phyloP scores from a whole-genome alignment of 495 filamentous ascomycete species.

The Mytilinidion resinicola region DNA sequence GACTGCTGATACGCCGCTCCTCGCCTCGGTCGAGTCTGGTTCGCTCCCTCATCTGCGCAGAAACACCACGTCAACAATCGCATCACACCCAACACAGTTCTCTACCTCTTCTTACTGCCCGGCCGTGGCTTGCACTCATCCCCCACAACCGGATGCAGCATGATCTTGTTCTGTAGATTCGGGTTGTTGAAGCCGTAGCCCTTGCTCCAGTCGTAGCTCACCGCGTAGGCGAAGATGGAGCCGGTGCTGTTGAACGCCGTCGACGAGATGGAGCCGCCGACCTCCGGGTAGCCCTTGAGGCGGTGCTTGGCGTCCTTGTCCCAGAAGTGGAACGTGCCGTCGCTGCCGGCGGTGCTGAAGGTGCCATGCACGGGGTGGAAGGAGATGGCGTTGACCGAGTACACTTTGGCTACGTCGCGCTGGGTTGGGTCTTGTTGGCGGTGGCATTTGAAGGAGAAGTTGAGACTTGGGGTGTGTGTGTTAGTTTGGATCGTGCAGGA shows the following conservation, averaged over 20 bases:
- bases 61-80: no score
- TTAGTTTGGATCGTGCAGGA: not conserved
- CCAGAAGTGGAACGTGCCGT: slow-evolving; percentile 78
- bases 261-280: slow-evolving; percentile 71
- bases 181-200: slow-evolving; percentile 69
- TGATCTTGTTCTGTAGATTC: slow-evolving; percentile 70
- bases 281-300: slow-evolving; percentile 79
- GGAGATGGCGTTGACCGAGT: slow-evolving; percentile 78
- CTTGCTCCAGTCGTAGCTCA: slow-evolving; percentile 94
- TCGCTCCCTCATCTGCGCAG: no score
- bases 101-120: slow-evolving; percentile 62
- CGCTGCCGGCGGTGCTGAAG: slow-evolving; percentile 82
- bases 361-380: slow-evolving; percentile 86
- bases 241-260: slow-evolving; percentile 72
- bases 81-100: no score
- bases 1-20: no score
- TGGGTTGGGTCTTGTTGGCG: slow-evolving; percentile 62
- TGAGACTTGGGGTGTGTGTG: slow-evolving; percentile 43
- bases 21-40: no score
- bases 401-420: slow-evolving; percentile 70
- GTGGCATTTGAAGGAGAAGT: slow-evolving; percentile 94
- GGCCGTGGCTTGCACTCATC: slow-evolving; percentile 81
- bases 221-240: slow-evolving; percentile 79
- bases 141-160: slow-evolving; percentile 68
- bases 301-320: slow-evolving; percentile 84